Conservation (phyloP, 164 flowering plant genomes). For the Liriodendron chinense region DNA sequence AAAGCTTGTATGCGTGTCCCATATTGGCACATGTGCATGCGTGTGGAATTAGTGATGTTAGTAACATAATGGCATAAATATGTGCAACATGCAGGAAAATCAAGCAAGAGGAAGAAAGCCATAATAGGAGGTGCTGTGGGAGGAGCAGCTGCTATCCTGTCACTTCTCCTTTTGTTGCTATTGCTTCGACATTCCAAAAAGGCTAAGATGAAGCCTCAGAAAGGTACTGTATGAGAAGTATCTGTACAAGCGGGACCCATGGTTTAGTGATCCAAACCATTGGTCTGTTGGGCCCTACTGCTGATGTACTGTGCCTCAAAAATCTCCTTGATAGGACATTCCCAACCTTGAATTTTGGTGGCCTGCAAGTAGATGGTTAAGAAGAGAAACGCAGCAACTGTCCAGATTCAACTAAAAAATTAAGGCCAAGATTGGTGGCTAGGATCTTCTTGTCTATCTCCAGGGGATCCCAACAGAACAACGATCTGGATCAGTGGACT, state of each 20-base stretch:
- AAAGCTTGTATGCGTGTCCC: too few relatives aligned
- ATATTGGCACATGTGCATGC: too few relatives aligned
- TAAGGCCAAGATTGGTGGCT: too few relatives aligned
- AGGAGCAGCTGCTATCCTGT: constrained; percentile 24
- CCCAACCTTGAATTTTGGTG: background rate
- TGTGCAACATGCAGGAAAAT: constrained; percentile 17
- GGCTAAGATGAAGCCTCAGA: background rate
- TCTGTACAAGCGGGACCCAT: too few relatives aligned
- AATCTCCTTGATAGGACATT: background rate
- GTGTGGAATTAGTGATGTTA: too few relatives aligned
- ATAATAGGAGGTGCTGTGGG: constrained; percentile 41
- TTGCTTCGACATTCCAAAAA: constrained; percentile 3
- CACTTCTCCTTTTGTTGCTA: constrained; percentile 14
- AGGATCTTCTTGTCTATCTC: too few relatives aligned
- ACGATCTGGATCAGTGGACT: too few relatives aligned
- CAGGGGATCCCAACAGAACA: too few relatives aligned
- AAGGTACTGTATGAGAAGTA: background rate
- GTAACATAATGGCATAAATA: too few relatives aligned
- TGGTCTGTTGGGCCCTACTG: background rate
- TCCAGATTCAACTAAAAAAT: too few relatives aligned
- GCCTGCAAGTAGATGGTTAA: background rate
- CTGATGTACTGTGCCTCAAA: background rate
- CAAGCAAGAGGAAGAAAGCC: constrained; percentile 20
- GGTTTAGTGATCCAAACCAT: too few relatives aligned
- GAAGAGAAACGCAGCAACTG: too few relatives aligned